Evolutionary conservation across 345 rosid species (phyloP), one percentile per base, ranked within the genome.

Genomic region (Linum usitatissimum): DNA sequence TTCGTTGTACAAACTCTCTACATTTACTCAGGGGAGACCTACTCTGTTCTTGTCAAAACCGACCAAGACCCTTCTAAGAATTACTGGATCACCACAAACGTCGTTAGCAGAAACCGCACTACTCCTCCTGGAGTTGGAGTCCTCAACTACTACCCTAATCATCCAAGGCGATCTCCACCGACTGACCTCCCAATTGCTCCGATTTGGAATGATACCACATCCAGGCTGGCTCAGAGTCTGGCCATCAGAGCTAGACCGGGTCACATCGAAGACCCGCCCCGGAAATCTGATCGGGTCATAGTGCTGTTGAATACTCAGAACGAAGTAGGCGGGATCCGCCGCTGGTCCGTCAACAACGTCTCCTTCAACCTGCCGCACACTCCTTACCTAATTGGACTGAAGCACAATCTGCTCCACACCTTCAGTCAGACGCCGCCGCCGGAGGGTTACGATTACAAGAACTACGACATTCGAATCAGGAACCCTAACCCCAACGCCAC

Each of bases 1-100:
- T 84, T 90, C 66, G 76, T 71, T n/a, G 87, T 81, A 6, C 75
- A 76, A 13, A 90, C 85, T 64, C 69, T 90, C n/a, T 90, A 78
- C 69, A 77, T 90, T 58, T 84, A 87, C 74, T 85, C 87, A 0
- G 97, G 93, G 3, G 95, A 90, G 72, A 85, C 95, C 0, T 90
- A 82, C 53, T 87, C 90, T 0, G 86, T 90, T 31, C 66, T 90
- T 0, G 59, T 90, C 28, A 80, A 65, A 72, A 72, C 88, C 40
- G 77, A 85, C 63, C 84, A 72, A 64, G 76, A 82, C 65, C 80
- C 87, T 0, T 69, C 76, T 1, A 77, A 79, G 53, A 87, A 85
- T 68, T 90, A 90, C 62, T 90, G 91, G 95, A 74, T 76, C 20
- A 72, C 84, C 0, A 73, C 89, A 9, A 80, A 65, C 59, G 63